Percentiles rank a stretch among this genome's conserved stretches.
Conservation (phyloP, 1,284 basidiomycete genomes). For the Papiliotrema laurentii region DNA sequence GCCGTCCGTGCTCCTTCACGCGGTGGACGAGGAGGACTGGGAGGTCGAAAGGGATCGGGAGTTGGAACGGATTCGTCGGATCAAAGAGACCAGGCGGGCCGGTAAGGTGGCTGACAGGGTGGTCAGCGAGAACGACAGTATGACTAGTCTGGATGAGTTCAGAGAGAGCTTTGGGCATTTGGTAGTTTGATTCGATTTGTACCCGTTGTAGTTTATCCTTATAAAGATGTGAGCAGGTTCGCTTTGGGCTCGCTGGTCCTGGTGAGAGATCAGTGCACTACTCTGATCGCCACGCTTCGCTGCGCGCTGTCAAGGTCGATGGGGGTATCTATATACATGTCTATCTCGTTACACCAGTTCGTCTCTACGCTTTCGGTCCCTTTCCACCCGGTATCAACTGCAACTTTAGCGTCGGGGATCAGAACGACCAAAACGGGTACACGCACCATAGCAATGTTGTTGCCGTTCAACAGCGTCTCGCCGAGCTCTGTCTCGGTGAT, state of each 20-base stretch:
- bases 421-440: constrained; percentile 15
- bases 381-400: constrained; percentile 73
- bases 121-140: background rate
- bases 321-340: too few relatives aligned
- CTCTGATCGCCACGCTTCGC: too few relatives aligned
- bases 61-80: constrained; percentile 24
- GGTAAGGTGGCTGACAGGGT: background rate
- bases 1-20: background rate
- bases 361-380: constrained; percentile 53
- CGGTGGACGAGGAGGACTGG: background rate
- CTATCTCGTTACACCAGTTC: too few relatives aligned
- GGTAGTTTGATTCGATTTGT: too few relatives aligned
- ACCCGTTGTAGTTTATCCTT: too few relatives aligned
- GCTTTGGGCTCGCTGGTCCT: too few relatives aligned
- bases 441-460: constrained; percentile 93
- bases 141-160: too few relatives aligned
- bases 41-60: constrained; percentile 24
- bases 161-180: too few relatives aligned
- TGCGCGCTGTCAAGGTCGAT: too few relatives aligned
- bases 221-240: too few relatives aligned
- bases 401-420: constrained; percentile 3
- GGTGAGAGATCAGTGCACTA: too few relatives aligned
- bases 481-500: constrained; percentile 74
- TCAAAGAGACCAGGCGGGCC: constrained; percentile 21
- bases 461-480: constrained; percentile 92